phyloP scores from a whole-genome alignment of 352 stramenopile species.

The Poterioochromonas sp. region DNA sequence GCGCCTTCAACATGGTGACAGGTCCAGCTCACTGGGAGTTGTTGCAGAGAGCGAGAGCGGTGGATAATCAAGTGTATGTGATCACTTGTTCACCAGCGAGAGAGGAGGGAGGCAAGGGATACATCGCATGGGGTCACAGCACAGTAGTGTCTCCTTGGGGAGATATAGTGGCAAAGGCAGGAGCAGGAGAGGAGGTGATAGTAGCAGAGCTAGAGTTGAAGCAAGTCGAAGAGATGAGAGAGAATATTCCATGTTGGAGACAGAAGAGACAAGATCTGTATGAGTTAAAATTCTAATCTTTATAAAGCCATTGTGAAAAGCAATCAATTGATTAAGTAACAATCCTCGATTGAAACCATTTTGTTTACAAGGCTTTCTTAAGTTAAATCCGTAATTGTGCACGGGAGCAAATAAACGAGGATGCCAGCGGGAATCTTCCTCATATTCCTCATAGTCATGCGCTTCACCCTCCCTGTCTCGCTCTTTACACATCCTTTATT shows the following conservation, averaged over 20 bases:
- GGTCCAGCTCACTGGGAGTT: constrained; percentile 97
- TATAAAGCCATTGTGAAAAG: too few relatives aligned
- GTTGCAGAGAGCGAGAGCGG: constrained; percentile 85
- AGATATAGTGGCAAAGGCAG: constrained; percentile 86
- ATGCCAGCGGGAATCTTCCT: too few relatives aligned
- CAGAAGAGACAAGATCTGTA: constrained; percentile 94
- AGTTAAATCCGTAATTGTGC: too few relatives aligned
- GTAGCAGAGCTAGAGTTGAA: constrained; percentile 89
- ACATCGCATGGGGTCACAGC: constrained; percentile 98
- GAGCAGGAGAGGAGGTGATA: constrained; percentile 79
- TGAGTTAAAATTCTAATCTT: constrained; percentile 44
- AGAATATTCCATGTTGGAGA: constrained; percentile 84
- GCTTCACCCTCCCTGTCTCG: too few relatives aligned
- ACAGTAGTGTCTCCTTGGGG: constrained; percentile 93
- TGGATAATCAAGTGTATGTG: constrained; percentile 82
- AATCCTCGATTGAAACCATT: too few relatives aligned
- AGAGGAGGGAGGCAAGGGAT: constrained; percentile 69
- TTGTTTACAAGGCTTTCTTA: too few relatives aligned
- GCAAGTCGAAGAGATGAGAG: constrained; percentile 83
- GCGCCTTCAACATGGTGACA: constrained; percentile 84
- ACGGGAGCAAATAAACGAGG: too few relatives aligned
- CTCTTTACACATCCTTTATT: too few relatives aligned
- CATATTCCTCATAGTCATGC: too few relatives aligned
- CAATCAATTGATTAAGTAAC: too few relatives aligned
- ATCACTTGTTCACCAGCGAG: constrained; percentile 87